phyloP scores from a whole-genome alignment of 169 alveolate genomes.

The Eimeria sp. region DNA sequence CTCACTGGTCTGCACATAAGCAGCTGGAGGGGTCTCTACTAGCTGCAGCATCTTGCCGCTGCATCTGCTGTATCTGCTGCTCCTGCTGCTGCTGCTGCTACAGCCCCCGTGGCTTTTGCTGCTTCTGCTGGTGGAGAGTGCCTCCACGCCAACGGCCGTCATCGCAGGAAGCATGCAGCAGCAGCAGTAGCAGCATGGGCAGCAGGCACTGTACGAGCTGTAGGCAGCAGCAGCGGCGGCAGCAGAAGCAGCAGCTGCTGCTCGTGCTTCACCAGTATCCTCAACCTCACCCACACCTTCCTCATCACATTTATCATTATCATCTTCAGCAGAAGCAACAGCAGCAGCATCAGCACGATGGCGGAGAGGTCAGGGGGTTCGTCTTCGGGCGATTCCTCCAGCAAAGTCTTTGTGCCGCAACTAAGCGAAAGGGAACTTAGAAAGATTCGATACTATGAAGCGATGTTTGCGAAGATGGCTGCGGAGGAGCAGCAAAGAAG shows the following conservation, averaged over 20 bases:
- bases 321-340: too few species aligned
- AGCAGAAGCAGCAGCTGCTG: not conserved
- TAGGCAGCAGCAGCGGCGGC: not conserved
- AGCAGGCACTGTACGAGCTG: not conserved
- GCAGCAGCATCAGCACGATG: not conserved
- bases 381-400: not conserved
- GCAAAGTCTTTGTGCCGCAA: constrained; percentile 41
- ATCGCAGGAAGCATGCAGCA: not conserved
- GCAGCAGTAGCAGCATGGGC: too few species aligned
- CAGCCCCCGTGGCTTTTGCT: not conserved
- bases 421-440: constrained; percentile 76
- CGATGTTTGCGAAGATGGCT: constrained; percentile 74
- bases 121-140: not conserved
- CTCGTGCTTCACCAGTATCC: not conserved
- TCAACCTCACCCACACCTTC: not conserved
- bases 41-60: not conserved
- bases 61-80: too few species aligned
- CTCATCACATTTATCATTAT: not conserved
- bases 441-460: constrained; percentile 74
- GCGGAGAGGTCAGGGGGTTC: not conserved
- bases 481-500: constrained; percentile 45
- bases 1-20: not conserved
- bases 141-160: not conserved
- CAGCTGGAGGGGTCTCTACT: not conserved
- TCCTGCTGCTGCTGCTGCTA: not conserved